Evolutionary conservation across 176 grass and related monocot species (phyloP), one percentile per base, ranked within the genome.

Genomic region (Carex kokanica): DNA sequence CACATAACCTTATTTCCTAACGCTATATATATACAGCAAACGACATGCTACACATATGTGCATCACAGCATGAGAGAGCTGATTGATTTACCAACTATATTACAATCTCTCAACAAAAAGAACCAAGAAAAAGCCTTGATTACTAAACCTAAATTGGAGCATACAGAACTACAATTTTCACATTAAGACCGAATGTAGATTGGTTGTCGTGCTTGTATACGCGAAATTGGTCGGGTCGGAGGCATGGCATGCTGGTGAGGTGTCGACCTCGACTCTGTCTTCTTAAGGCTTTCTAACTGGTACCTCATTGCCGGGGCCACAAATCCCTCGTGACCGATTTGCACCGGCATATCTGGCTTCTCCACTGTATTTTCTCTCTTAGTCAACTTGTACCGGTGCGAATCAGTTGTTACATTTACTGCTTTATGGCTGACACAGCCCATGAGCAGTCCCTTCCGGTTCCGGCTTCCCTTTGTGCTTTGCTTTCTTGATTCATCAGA

Each of bases 391-490:
- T 11, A 27, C 4, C 21, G 41, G 51, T 32, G 51, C 27, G 73
- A n/a, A 69, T 79, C 85, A n/a, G 59, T 27, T 16, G 60, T 87
- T 72, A 91, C 93, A 64, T 93, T 59, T 2, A 98, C 88, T 0
- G 93, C 88, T 79, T 86, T 87, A 24, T 93, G 84, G 86, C 91
- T 95, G 63, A 81, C 80, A 86, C 96, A 99, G 2, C 93, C 96
- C 43, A 77, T 78, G 13, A 99, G 81, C 3, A 95, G 36, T 58
- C 88, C 89, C 9, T 68, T 83, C n/a, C 29, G 9, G 1, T 68
- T 83, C n/a, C 29, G 9, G 1, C 45, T 32, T 52, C 56, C 60
- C 84, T 45, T 85, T 49, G 27, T 79, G 31, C 3, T 57, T 14
- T 70, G 32, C 58, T 60, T 57, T 31, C 12, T 60, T 27, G 24